Conservation (phyloP, 768 basidiomycete genomes). For the Suillus paluster region DNA sequence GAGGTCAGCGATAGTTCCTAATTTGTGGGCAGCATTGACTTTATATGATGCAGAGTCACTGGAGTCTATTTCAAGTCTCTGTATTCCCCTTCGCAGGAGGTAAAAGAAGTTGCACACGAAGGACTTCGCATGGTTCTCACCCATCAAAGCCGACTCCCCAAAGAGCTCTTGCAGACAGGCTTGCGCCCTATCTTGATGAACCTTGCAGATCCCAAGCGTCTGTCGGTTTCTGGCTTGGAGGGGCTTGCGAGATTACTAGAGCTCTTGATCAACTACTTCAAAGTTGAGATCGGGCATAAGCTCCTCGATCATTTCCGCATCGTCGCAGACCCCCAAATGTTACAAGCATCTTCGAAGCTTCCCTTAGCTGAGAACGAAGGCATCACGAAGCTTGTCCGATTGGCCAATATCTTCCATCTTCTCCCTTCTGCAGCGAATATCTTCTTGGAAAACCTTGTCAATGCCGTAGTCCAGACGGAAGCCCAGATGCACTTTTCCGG, state of each 20-base stretch:
- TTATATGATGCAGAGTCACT: slow-evolving; percentile 66
- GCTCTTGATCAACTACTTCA: slow-evolving; percentile 97
- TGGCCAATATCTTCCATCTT: slow-evolving; percentile 97
- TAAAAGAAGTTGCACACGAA: slow-evolving; percentile 95
- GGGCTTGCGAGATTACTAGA: slow-evolving; percentile 93
- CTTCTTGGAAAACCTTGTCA: slow-evolving; percentile 88
- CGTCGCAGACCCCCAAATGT: slow-evolving; percentile 87
- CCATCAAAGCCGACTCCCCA: slow-evolving; percentile 90
- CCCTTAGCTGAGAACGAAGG: slow-evolving; percentile 88
- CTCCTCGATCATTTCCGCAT: slow-evolving; percentile 94
- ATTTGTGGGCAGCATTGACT: background rate
- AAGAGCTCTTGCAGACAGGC: slow-evolving; percentile 93
- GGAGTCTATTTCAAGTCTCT: slow-evolving; percentile 98
- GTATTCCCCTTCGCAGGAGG: slow-evolving; percentile 87
- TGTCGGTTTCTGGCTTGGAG: slow-evolving; percentile 91
- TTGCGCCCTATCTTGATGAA: slow-evolving; percentile 97
- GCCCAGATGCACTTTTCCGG: slow-evolving; percentile 89
- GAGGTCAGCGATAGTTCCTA: slow-evolving; percentile 52
- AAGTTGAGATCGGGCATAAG: slow-evolving; percentile 98
- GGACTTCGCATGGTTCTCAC: slow-evolving; percentile 87
- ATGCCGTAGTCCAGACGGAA: slow-evolving; percentile 90
- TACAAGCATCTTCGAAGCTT: slow-evolving; percentile 76
- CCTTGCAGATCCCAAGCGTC: slow-evolving; percentile 91
- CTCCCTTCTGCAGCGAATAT: slow-evolving; percentile 92
- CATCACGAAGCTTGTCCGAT: slow-evolving; percentile 90